Percentiles rank a stretch among this genome's conserved stretches.
phyloP scores from a whole-genome alignment of 202 grass and related monocot species.

The Zizania palustris region DNA sequence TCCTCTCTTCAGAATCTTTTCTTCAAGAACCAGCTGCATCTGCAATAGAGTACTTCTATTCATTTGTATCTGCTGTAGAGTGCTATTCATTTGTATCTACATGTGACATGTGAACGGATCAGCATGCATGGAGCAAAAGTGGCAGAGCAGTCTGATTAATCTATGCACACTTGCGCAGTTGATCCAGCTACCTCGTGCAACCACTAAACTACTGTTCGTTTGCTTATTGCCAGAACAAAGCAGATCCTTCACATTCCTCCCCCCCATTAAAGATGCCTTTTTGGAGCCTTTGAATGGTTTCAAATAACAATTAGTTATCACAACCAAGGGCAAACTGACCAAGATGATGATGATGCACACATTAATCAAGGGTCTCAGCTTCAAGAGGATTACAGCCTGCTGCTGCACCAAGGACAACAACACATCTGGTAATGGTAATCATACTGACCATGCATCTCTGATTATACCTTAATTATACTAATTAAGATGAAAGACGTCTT shows the following conservation, averaged over 20 bases:
- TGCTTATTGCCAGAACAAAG: constrained; percentile 43
- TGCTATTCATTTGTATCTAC: constrained; percentile 40
- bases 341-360: not conserved
- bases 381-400: constrained; percentile 1
- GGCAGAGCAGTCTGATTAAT: constrained; percentile 41
- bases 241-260: constrained; percentile 44
- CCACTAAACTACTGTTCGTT: constrained; percentile 44
- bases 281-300: constrained; percentile 43
- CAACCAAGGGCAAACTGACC: constrained; percentile 24
- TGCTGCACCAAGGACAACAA: not conserved
- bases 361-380: constrained; percentile 14
- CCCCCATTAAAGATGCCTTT: constrained; percentile 42
- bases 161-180: constrained; percentile 43
- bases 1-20: constrained; percentile 9
- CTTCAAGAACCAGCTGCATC: constrained; percentile 41
- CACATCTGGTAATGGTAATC: not conserved
- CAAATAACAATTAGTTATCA: constrained; percentile 30
- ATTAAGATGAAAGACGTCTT: constrained; percentile 6
- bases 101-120: constrained; percentile 46
- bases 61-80: constrained; percentile 36
- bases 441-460: constrained; percentile 31
- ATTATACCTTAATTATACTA: constrained; percentile 38
- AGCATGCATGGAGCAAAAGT: constrained; percentile 38
- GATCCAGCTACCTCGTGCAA: constrained; percentile 50
- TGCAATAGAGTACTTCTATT: constrained; percentile 28